Evolutionary conservation across 163 green algal genomes (phyloP).

Genomic region (Scenedesmus sp.): DNA sequence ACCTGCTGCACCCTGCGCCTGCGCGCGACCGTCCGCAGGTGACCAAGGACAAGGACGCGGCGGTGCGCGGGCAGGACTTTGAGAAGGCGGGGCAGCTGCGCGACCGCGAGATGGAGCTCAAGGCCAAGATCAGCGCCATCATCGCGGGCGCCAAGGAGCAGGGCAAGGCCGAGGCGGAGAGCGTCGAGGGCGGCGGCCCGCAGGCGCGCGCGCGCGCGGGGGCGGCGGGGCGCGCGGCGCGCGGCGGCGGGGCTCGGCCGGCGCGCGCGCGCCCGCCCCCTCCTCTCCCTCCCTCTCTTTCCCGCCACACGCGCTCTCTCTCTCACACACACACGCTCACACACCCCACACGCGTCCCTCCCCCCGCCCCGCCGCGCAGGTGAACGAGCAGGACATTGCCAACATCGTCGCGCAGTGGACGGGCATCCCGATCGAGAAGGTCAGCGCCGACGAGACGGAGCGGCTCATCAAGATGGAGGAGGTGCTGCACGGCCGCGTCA

Average conservation of each 20-base stretch:
- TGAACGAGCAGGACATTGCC: conserved; percentile 96
- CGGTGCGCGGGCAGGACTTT: conserved; percentile 95
- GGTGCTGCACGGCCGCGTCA: conserved; percentile 93
- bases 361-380: conserved; percentile 30
- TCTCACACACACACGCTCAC: no score
- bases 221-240: no score
- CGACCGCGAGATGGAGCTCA: conserved; percentile 96
- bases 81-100: conserved; percentile 96
- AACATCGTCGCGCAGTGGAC: conserved; percentile 94
- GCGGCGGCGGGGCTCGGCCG: no score
- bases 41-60: conserved; percentile 96
- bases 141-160: conserved; percentile 70
- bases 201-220: no score
- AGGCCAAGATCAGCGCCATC: conserved; percentile 78
- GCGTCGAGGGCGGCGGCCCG: conserved; percentile 82
- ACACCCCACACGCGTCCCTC: no score
- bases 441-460: conserved; percentile 94
- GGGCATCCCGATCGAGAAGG: conserved; percentile 78
- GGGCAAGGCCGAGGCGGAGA: conserved; percentile 86
- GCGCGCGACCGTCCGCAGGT: no score
- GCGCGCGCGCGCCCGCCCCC: no score
- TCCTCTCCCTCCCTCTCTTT: no score
- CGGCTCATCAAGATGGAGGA: conserved; percentile 97
- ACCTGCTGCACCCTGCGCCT: no score
- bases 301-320: no score